phyloP scores from a whole-genome alignment of 129 eudicot species.

The Oenanthe sinensis region DNA sequence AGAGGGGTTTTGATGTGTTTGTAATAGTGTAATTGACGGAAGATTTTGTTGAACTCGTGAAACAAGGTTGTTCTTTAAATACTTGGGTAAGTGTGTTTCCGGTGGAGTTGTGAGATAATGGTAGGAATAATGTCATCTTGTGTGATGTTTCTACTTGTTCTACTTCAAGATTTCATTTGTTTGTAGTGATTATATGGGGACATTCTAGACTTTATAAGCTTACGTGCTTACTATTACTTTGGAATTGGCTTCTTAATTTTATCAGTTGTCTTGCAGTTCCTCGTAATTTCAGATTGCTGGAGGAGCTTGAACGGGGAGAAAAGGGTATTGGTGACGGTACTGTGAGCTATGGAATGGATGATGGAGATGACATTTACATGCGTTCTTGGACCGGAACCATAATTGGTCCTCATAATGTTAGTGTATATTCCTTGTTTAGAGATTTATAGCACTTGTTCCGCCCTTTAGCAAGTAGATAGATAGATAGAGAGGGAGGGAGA shows the following conservation, averaged over 20 bases:
- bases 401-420: constrained; percentile 1
- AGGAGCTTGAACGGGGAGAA: constrained; percentile 1
- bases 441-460: too few relatives aligned
- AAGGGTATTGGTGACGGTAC: not conserved
- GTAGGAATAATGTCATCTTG: not conserved
- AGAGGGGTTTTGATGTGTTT: too few relatives aligned
- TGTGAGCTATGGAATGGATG: not conserved
- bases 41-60: too few relatives aligned
- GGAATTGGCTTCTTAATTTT: not conserved
- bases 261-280: not conserved
- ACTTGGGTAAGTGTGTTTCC: too few relatives aligned
- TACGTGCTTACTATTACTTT: too few relatives aligned
- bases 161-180: not conserved
- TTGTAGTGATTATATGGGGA: too few relatives aligned
- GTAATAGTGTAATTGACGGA: too few relatives aligned
- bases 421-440: not conserved
- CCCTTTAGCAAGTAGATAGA: too few relatives aligned
- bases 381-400: not conserved
- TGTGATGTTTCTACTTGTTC: not conserved
- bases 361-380: not conserved
- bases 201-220: not conserved
- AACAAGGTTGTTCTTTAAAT: too few relatives aligned
- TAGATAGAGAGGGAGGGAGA: too few relatives aligned
- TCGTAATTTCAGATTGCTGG: not conserved
- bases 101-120: too few relatives aligned